Evolutionary conservation across 495 filamentous ascomycete species (phyloP).

Genomic region (Pyronema domesticum): DNA sequence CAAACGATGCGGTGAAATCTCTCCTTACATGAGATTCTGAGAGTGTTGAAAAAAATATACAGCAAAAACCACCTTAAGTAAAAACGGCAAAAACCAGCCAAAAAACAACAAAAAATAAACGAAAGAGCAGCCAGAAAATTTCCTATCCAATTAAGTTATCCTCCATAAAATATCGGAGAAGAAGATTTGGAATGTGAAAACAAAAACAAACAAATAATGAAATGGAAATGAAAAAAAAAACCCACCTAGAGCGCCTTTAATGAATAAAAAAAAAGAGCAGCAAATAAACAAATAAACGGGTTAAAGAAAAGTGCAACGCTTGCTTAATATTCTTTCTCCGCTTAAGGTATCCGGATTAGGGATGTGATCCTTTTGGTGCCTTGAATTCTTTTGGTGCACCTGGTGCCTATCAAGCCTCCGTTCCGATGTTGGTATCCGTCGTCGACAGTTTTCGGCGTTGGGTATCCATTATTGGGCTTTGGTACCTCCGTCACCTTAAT

Average conservation of each 20-base stretch:
- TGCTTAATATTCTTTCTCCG: too few species aligned
- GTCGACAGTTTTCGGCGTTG: too few species aligned
- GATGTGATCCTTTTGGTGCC: too few species aligned
- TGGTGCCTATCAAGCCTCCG: too few species aligned
- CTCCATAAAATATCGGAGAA: neutral
- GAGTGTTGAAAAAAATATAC: neutral
- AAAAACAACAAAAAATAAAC: neutral
- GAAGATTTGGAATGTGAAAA: neutral
- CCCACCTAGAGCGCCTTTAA: slow-evolving; percentile 4
- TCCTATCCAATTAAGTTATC: neutral
- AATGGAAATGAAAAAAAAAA: neutral
- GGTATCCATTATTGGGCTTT: too few species aligned
- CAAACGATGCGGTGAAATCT: neutral
- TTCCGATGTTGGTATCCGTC: too few species aligned
- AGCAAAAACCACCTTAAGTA: neutral
- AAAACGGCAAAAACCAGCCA: neutral
- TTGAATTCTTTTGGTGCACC: too few species aligned
- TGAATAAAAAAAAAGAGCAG: neutral
- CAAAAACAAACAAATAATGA: neutral
- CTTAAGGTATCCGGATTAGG: too few species aligned
- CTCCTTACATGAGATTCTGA: too few species aligned
- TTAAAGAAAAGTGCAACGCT: neutral
- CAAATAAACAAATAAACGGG: neutral
- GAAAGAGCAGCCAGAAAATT: neutral
- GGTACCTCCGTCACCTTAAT: too few species aligned